Percentiles rank a stretch among this genome's conserved stretches.
Conservation (phyloP, 495 filamentous ascomycete genomes). For the Astrocystis sublimbata region DNA sequence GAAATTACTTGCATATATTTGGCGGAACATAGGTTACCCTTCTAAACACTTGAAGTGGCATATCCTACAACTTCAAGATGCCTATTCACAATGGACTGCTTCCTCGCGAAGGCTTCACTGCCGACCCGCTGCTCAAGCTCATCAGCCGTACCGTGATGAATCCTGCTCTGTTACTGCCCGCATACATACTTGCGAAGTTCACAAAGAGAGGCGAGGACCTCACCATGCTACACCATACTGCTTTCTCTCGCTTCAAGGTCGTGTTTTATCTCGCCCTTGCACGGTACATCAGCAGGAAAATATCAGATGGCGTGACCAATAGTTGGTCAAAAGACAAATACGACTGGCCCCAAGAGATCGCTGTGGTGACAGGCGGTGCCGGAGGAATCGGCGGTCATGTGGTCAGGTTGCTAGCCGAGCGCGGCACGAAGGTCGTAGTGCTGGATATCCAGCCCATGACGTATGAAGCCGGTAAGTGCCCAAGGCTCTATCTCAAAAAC, state of each 20-base stretch:
- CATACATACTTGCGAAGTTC: conserved; percentile 60
- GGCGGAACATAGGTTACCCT: background rate
- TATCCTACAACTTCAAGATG: conserved; percentile 30
- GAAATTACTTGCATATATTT: background rate
- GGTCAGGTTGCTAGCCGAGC: conserved; percentile 60
- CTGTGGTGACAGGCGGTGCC: conserved; percentile 70
- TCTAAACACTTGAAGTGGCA: background rate
- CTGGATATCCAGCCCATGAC: conserved; percentile 67
- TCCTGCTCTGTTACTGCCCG: conserved; percentile 60
- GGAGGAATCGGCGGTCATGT: conserved; percentile 66
- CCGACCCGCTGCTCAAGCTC: conserved; percentile 57
- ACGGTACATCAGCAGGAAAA: conserved; percentile 47
- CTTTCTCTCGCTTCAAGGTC: conserved; percentile 47
- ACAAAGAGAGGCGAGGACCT: conserved; percentile 57
- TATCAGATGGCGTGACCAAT: conserved; percentile 58
- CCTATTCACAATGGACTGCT: conserved; percentile 51
- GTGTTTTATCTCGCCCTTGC: conserved; percentile 53
- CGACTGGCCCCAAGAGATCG: conserved; percentile 69
- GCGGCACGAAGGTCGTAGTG: conserved; percentile 62
- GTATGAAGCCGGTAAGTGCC: conserved; percentile 51
- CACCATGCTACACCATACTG: conserved; percentile 49
- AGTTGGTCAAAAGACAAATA: conserved; percentile 62
- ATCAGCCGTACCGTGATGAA: conserved; percentile 60
- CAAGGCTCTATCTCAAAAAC: background rate
- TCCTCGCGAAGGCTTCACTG: conserved; percentile 60